Evolutionary conservation across 176 grass and related monocot genomes (phyloP), one percentile per base, ranked within the genome.

Genomic region (Eragrostis nindensis): DNA sequence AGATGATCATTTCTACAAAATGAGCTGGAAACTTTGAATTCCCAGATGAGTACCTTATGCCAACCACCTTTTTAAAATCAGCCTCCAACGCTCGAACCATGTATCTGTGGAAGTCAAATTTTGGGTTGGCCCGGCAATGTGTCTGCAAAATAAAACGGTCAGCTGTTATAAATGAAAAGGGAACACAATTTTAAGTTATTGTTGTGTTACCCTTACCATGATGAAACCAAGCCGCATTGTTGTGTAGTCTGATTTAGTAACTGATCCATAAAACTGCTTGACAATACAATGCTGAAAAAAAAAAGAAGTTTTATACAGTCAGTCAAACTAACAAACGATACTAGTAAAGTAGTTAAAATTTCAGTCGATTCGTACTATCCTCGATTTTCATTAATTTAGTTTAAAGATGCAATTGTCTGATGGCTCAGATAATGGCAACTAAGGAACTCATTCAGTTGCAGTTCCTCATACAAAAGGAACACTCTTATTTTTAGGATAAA

Each of bases 11-110:
- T 49, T 62, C 21, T 55, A 73, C 32, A 87, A 77, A 50, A 21
- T 59, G 54, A 80, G 5, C 46, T 59, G 48, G 55, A 70, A 59
- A 70, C 14, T 27, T 52, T 64, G 26, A 70, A 62, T 76, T 8
- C 5, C 5, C 66, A 57, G 59, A 15, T 32, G 42, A 71, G 38
- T 89, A 97, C 87, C 92, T 92, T 83, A 94, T 94, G 49, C 94
- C 94, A 56, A 97, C 92, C 42, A 97, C 94, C 80, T 92, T 94
- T 67, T 90, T 97, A 29, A 94, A 97, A 92, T 97, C 94, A 74
- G 89, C 90, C 85, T 97, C 94, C 36, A 97, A 68, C 41, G 90
- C 89, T 57, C 92, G 83, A 25, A 94, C 24, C 94, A 97, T 97
- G 73, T 97, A 97, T 29, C 74, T 88, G 79, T 98, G 86, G 18